These are phyloP conservation scores for Ochetophila trinervis DNA, from an alignment of 306 rosid species.

Conservation along the genomic window DNA sequence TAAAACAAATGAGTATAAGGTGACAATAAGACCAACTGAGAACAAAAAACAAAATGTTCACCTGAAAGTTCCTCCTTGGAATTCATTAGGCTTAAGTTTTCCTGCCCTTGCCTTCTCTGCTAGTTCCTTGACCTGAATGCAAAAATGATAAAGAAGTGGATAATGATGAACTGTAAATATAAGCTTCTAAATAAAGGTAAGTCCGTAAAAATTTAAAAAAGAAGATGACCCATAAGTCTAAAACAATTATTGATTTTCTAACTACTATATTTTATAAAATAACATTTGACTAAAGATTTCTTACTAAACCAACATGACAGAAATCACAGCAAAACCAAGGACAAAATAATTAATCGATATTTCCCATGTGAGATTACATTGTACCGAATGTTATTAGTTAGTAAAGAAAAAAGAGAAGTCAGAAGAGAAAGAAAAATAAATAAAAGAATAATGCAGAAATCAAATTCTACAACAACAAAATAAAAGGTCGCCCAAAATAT, in stretches of 20 bases:
- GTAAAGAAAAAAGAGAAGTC: background rate
- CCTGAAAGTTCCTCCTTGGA: constrained; percentile 99
- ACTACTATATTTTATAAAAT: background rate
- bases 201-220: background rate
- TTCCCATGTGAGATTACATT: background rate
- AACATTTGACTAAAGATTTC: constrained; percentile 8
- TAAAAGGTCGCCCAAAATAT: background rate
- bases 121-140: constrained; percentile 73
- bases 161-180: constrained; percentile 7
- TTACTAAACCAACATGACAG: background rate
- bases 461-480: background rate
- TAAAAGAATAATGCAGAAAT: background rate
- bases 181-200: constrained; percentile 1
- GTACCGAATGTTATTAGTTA: background rate
- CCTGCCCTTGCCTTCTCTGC: constrained; percentile 90
- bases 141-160: constrained; percentile 3
- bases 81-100: constrained; percentile 84
- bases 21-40: constrained; percentile 12
- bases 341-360: background rate
- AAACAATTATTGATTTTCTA: background rate
- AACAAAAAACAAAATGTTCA: constrained; percentile 34
- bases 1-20: constrained; percentile 10
- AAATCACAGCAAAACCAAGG: background rate
- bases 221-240: background rate
- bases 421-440: background rate